These are phyloP conservation scores for Dactylella cylindrospora DNA, from an alignment of 2,329 filamentous ascomycete species.

Conservation along the genomic window DNA sequence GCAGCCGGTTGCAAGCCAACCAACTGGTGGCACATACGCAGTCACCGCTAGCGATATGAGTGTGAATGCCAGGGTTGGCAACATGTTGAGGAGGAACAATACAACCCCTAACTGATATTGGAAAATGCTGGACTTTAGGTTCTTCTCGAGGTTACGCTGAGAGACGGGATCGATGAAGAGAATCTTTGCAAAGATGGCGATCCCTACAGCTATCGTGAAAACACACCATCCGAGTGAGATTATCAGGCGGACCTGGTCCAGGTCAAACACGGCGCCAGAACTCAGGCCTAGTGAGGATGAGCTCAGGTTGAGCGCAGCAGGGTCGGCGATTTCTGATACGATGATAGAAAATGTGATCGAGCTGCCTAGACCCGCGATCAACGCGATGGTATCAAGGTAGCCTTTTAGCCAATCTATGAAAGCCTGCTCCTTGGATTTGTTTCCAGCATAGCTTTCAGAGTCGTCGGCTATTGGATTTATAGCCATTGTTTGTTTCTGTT, in stretches of 20 bases:
- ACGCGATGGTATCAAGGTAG: constrained; percentile 39
- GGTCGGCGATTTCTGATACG: constrained; percentile 34
- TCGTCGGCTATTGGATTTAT: background rate
- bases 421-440: constrained; percentile 20
- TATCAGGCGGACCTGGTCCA: constrained; percentile 35
- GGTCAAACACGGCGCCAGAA: constrained; percentile 27
- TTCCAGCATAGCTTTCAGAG: background rate
- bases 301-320: constrained; percentile 11
- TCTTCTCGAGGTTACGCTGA: constrained; percentile 29
- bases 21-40: constrained; percentile 32
- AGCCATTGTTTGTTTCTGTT: background rate
- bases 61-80: constrained; percentile 28
- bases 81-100: constrained; percentile 33
- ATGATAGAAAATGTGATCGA: constrained; percentile 43
- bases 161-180: constrained; percentile 38
- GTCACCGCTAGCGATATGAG: constrained; percentile 38
- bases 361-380: constrained; percentile 28
- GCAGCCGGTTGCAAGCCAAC: constrained; percentile 31
- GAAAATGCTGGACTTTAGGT: constrained; percentile 29
- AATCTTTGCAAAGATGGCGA: constrained; percentile 35
- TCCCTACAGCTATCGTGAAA: constrained; percentile 34
- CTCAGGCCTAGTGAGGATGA: background rate
- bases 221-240: constrained; percentile 40
- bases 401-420: constrained; percentile 40
- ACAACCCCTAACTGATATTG: constrained; percentile 22